Base-by-base conservation (phyloP, 805 yeast genomes). In the Tetrapisispora phaffii region DNA sequence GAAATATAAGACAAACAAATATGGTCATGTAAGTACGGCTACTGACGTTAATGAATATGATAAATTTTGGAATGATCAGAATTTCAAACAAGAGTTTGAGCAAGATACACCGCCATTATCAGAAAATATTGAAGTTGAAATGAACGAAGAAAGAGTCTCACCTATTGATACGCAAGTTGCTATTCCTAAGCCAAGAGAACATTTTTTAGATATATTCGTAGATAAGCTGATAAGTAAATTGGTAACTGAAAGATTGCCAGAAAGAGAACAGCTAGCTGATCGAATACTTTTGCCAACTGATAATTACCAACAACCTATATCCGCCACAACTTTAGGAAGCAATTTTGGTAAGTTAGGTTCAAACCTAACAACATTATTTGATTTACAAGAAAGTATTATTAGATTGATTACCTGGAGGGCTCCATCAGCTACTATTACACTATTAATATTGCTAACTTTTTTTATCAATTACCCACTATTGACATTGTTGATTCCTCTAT, bases 381-480 rank as follows among this genome's bases (percentile, higher is more conserved):
- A 67, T 35, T 46, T 79, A 1, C 90, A 84, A 53, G 81, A 80
- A 51, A 77, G 79, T 2, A 35, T 81, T 1, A 68, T 80, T 7
- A 75, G 77, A 41, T 57, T 84, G 0, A 47, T 85, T 21, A 75
- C 85, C 4, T 89, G 97, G 97, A 76, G 79, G 47, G 69, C 72
- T 23, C 89, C 94, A 0, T 69, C 84, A 0, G 73, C 77, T 49
- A 88, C 96, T 0, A 50, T 88, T 5, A 68, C 82, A 0, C 58
- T 69, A 20, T 62, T 86, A 44, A 66, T 81, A 5, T 49, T 78
- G 1, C 80, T 82, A 51, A 80, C 96, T 0, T 70, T 78, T 48
- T 66, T 80, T 1, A 83, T 93, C 54, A 61, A 81, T 31, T 75
- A 83, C 66, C 96, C 96, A 0, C 79, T 79, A 57, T 62, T 83